A percentile compares a stretch with the other conserved stretches of the same genome.
phyloP scores from a whole-genome alignment of 140 eudicot species.

The Cichorium intybus region DNA sequence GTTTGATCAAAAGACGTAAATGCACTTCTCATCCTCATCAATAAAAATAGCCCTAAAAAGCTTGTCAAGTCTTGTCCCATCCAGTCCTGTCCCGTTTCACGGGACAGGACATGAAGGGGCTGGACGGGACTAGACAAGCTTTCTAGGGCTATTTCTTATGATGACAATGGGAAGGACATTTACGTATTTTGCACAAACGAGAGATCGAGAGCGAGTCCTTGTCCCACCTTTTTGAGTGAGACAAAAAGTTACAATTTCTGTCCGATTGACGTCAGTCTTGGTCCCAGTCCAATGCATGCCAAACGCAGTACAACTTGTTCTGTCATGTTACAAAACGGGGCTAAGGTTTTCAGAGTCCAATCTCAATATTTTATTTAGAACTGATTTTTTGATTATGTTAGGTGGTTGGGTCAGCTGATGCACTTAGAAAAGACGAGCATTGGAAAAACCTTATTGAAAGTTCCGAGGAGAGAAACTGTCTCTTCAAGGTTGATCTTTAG shows the following conservation, averaged over 20 bases:
- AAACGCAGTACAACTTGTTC: not conserved
- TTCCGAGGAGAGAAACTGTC: constrained; percentile 67
- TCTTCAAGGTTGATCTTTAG: constrained; percentile 53
- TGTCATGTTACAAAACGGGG: not conserved
- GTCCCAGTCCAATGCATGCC: not conserved
- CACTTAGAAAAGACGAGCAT: constrained; percentile 69
- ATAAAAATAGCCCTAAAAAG: not conserved
- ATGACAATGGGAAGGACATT: not conserved
- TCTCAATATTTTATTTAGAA: not conserved
- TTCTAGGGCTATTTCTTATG: not conserved
- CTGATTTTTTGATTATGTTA: constrained; percentile 22
- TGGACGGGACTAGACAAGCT: not conserved
- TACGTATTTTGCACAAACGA: not conserved
- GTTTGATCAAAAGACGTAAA: not conserved
- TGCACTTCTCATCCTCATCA: not conserved
- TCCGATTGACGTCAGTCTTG: not conserved
- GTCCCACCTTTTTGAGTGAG: not conserved
- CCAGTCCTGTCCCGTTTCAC: no score
- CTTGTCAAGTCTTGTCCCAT: no score
- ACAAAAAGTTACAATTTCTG: not conserved
- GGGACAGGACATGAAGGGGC: no score
- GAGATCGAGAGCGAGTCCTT: not conserved
- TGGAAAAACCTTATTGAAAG: constrained; percentile 79
- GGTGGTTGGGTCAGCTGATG: constrained; percentile 90
- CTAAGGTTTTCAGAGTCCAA: not conserved